These are phyloP conservation scores for Panicum hallii DNA, from an alignment of 202 grass and related monocot species.

Conservation along the genomic window DNA sequence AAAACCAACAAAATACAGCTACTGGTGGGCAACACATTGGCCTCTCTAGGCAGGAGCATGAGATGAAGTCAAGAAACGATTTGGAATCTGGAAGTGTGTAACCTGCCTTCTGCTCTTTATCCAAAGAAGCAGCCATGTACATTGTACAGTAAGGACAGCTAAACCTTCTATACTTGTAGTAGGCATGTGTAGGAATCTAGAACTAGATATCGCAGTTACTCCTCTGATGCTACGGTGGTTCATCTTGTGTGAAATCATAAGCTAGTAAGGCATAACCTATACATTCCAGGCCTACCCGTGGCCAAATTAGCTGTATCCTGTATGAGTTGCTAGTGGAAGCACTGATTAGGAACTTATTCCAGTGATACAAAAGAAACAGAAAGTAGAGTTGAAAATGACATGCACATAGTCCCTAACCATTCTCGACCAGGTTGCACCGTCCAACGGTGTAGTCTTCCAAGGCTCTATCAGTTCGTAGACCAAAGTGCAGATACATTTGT, in stretches of 20 bases:
- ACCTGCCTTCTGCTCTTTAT: not conserved
- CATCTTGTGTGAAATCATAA: conserved; percentile 12
- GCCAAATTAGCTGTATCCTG: conserved; percentile 4
- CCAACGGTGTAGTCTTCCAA: not conserved
- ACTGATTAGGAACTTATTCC: conserved; percentile 51
- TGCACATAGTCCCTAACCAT: conserved; percentile 16
- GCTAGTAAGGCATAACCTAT: conserved; percentile 3
- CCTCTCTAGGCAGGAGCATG: conserved; percentile 17
- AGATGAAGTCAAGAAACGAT: conserved; percentile 45
- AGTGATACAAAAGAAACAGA: not conserved
- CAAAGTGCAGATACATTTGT: not conserved
- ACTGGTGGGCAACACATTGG: conserved; percentile 32
- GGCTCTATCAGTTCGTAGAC: conserved; percentile 1
- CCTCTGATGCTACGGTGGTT: not conserved
- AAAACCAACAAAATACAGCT: conserved; percentile 40
- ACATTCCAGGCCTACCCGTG: conserved; percentile 9
- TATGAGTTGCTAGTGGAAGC: conserved; percentile 46
- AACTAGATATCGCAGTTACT: conserved; percentile 15
- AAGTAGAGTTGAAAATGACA: conserved; percentile 28
- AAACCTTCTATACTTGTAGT: not conserved
- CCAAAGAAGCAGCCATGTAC: conserved; percentile 14
- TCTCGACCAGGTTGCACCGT: conserved; percentile 40
- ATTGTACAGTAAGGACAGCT: conserved; percentile 45
- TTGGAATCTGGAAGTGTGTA: conserved; percentile 56
- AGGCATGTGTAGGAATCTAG: conserved; percentile 11